Base-by-base conservation (phyloP, 352 stramenopile species). In the Nothophytophthora sp. region DNA sequence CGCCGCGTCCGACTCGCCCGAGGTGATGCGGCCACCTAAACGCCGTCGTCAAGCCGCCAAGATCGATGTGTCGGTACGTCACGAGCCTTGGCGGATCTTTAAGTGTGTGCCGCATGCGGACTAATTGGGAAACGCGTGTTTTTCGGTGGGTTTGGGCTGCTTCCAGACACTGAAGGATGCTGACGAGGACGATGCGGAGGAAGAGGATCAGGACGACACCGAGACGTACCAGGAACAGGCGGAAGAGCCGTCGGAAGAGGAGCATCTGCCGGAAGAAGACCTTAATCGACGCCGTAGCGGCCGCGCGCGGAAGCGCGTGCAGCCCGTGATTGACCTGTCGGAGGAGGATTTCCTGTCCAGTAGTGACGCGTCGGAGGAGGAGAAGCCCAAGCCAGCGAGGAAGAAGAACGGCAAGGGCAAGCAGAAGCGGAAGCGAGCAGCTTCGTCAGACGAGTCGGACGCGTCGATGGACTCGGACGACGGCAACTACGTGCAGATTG, bases 151-250 rank as follows among this genome's bases (percentile, higher is more conserved):
- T 56, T 15, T 44, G 45, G 27, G 28, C 43, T 42, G 8, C 28
- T 65, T 48, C 33, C 52, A 18, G 13, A 55, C 4, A 9, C 28
- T 41, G 3, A 13, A 69, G 48, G 56, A 59, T 22, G 27, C 45
- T 22, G 42, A 70, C 44, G 44, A 51, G 0, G 55, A 62, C 15
- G 52, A 44, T 4, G 60, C 53, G 1, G 43, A 65, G 15, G n/a
- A n/a, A n/a, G n/a, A n/a, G 27, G 49, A 70, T 32, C 40, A 79
- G 44, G 62, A 82, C 29, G 58, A 54, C 4, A 75, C 51, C 6
- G 67, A 73, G 1, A 61, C 69, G n/a, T 70, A 81, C 20, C 68
- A 72, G 19, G 72, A 81, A 19, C 55, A 70, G 23, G 36, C 37
- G 32, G 61, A 70, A 30, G 56, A 53, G 0, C 45, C 23, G n/a